phyloP scores from a whole-genome alignment of 805 yeast genomes.

The Maudiozyma bulderi region DNA sequence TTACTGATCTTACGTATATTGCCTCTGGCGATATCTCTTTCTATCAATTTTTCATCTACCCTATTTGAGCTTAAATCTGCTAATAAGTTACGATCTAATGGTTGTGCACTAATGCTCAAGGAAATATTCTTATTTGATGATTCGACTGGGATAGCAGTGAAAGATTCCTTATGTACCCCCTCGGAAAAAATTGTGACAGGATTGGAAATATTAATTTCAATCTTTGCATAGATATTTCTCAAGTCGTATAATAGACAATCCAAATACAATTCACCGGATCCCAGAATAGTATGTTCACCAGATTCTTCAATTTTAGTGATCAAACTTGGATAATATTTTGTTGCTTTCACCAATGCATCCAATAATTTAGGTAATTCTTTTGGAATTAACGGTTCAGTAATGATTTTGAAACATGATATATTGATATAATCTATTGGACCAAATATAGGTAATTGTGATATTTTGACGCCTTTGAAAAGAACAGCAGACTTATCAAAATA shows the following conservation, averaged over 20 bases:
- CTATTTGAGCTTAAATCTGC: slow-evolving; percentile 12
- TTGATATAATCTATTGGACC: slow-evolving; percentile 34
- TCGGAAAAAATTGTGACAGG: slow-evolving; percentile 77
- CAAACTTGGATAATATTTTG: slow-evolving; percentile 56
- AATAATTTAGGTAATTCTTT: slow-evolving; percentile 65
- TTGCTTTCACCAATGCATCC: slow-evolving; percentile 56
- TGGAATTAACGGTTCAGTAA: slow-evolving; percentile 74
- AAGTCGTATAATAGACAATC: slow-evolving; percentile 78
- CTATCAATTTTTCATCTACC: slow-evolving; percentile 28
- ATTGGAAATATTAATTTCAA: slow-evolving; percentile 74
- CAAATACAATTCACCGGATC: slow-evolving; percentile 79
- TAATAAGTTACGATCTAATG: slow-evolving; percentile 47
- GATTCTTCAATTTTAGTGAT: slow-evolving; percentile 73
- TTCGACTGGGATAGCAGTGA: slow-evolving; percentile 53
- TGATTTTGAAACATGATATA: slow-evolving; percentile 57
- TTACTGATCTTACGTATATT: slow-evolving; percentile 43
- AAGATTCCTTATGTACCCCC: slow-evolving; percentile 56
- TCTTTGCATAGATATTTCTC: slow-evolving; percentile 48
- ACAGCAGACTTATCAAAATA: slow-evolving; percentile 51
- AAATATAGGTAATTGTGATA: slow-evolving; percentile 4
- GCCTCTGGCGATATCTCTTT: slow-evolving; percentile 34
- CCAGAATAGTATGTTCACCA: slow-evolving; percentile 74
- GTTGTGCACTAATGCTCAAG: slow-evolving; percentile 69
- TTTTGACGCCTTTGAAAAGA: slow-evolving; percentile 28
- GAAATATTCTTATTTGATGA: slow-evolving; percentile 44